These are phyloP conservation scores for Chrysanthemum makinoi DNA, from an alignment of 129 eudicot genomes.

Conservation along the genomic window DNA sequence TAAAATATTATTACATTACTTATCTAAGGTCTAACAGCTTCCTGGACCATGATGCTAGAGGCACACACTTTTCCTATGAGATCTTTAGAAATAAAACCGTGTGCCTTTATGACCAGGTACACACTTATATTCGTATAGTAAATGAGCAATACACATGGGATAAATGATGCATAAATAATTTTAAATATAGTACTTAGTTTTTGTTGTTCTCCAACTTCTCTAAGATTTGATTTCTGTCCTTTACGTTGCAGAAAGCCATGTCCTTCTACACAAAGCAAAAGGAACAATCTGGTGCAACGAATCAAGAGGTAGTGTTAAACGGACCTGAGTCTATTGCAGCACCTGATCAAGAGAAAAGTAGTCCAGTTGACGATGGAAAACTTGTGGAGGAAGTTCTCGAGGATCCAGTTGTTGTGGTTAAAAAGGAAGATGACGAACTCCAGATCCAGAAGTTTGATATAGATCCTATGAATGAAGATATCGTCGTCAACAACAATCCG, in stretches of 20 bases:
- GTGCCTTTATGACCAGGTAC: no score
- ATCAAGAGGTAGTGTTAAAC: no score
- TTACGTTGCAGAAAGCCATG: slow-evolving; percentile 71
- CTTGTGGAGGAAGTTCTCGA: slow-evolving; percentile 24
- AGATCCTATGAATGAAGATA: background rate
- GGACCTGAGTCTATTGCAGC: background rate
- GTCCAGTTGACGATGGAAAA: slow-evolving; percentile 5
- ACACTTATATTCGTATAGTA: no score
- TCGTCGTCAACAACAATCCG: background rate
- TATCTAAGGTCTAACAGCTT: no score
- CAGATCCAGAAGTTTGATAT: slow-evolving; percentile 7
- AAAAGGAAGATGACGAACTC: slow-evolving; percentile 14
- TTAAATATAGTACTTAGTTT: background rate
- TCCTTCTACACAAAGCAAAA: slow-evolving; percentile 60
- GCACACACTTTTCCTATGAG: no score
- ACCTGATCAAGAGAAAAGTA: slow-evolving; percentile 21
- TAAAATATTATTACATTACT: no score
- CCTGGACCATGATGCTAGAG: no score
- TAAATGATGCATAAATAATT: no score
- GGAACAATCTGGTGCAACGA: slow-evolving; percentile 18
- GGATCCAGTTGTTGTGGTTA: background rate
- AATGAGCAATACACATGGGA: no score
- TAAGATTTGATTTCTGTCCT: background rate
- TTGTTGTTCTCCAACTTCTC: background rate
- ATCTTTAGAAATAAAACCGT: no score